These are phyloP conservation scores for Coccomyxa sp. DNA, from an alignment of 139 green algal species.

Conservation along the genomic window DNA sequence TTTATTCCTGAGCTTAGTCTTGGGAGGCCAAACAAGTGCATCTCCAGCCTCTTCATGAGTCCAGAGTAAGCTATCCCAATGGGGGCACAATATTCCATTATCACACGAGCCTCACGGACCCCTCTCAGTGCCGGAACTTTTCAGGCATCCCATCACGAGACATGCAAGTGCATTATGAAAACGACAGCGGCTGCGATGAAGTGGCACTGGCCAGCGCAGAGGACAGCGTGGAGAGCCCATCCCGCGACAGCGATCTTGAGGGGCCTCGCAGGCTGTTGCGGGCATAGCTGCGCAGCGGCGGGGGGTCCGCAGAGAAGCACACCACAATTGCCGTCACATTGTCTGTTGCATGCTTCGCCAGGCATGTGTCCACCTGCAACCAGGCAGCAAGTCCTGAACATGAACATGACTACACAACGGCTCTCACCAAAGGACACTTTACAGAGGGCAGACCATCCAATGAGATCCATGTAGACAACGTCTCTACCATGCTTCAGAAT, in stretches of 20 bases:
- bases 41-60: not conserved
- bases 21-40: too few relatives aligned
- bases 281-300: not conserved
- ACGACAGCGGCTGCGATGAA: too few relatives aligned
- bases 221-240: constrained; percentile 11
- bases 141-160: not conserved
- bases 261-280: not conserved
- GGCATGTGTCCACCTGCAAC: constrained; percentile 11
- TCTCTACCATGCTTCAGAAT: too few relatives aligned
- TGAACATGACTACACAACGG: too few relatives aligned
- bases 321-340: constrained; percentile 22
- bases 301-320: constrained; percentile 10
- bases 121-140: not conserved
- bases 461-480: too few relatives aligned
- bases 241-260: not conserved
- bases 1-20: too few relatives aligned
- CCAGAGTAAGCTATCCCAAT: not conserved
- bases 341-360: constrained; percentile 17
- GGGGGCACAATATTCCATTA: not conserved
- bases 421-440: too few relatives aligned
- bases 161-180: too few relatives aligned
- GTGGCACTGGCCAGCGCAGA: constrained; percentile 4
- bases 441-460: too few relatives aligned
- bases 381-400: not conserved
- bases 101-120: not conserved